Conservation (phyloP, 495 filamentous ascomycete species). For the Xylaria telfairii region DNA sequence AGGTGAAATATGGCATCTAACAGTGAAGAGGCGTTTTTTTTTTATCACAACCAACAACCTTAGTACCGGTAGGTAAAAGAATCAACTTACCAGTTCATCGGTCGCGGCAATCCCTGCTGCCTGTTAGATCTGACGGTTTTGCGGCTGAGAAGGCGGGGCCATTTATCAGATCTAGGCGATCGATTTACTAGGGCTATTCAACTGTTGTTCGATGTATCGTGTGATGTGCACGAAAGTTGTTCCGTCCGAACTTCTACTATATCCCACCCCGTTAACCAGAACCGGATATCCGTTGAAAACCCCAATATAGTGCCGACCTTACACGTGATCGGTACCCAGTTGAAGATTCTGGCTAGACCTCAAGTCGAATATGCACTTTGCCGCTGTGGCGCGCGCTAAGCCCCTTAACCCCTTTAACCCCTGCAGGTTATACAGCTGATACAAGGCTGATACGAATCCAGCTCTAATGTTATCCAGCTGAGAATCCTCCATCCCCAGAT, state of each 20-base stretch:
- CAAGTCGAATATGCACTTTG: not conserved
- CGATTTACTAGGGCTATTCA: not conserved
- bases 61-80: not conserved
- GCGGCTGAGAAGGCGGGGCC: constrained; percentile 4
- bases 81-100: not conserved
- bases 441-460: not conserved
- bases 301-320: not conserved
- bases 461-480: not conserved
- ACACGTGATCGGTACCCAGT: too few species aligned
- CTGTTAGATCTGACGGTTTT: not conserved
- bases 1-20: not conserved
- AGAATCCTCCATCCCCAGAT: not conserved
- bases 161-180: not conserved
- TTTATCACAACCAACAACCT: not conserved
- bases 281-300: not conserved
- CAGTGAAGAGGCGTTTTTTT: not conserved
- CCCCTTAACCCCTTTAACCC: not conserved
- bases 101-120: not conserved
- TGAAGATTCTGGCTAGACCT: not conserved
- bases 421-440: not conserved
- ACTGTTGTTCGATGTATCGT: not conserved
- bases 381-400: constrained; percentile 3
- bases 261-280: not conserved
- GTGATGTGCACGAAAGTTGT: not conserved
- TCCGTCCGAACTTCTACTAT: not conserved